Evolutionary conservation across 768 basidiomycete species (phyloP).

Genomic region (Termitomyces sp.): DNA sequence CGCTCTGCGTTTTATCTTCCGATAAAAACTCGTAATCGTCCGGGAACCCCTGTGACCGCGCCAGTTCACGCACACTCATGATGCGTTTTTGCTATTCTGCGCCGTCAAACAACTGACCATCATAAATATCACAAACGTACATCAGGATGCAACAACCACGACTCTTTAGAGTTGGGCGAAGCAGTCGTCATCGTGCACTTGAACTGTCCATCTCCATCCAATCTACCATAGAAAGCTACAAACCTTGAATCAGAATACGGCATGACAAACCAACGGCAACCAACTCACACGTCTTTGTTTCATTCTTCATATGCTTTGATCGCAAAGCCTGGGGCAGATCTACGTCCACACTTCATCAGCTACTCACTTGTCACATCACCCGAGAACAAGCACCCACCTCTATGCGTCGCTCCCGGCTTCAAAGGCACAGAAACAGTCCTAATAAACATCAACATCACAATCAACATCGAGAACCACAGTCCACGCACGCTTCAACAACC

Average conservation of each 20-base stretch:
- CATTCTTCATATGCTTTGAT: conserved; percentile 25
- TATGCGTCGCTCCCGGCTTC: conserved; percentile 41
- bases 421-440: conserved; percentile 56
- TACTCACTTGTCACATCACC: no score
- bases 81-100: conserved; percentile 63
- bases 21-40: conserved; percentile 63
- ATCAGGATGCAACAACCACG: conserved; percentile 37
- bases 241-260: no score
- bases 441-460: background rate
- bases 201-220: conserved; percentile 49
- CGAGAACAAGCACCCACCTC: conserved; percentile 24
- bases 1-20: conserved; percentile 22
- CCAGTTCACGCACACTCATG: conserved; percentile 59
- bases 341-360: conserved; percentile 9
- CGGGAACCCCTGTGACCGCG: conserved; percentile 76
- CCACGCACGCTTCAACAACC: conserved; percentile 48
- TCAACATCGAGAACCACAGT: background rate
- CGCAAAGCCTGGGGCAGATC: conserved; percentile 38
- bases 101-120: background rate
- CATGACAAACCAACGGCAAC: no score
- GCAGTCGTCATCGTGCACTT: conserved; percentile 58
- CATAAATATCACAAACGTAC: conserved; percentile 15
- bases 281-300: conserved; percentile 10
- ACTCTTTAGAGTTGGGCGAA: conserved; percentile 43
- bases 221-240: conserved; percentile 49